A percentile compares a stretch with the other conserved stretches of the same genome.
These are phyloP conservation scores for Chlamydomonas asymmetrica DNA, from an alignment of 139 green algal species.

Conservation along the genomic window DNA sequence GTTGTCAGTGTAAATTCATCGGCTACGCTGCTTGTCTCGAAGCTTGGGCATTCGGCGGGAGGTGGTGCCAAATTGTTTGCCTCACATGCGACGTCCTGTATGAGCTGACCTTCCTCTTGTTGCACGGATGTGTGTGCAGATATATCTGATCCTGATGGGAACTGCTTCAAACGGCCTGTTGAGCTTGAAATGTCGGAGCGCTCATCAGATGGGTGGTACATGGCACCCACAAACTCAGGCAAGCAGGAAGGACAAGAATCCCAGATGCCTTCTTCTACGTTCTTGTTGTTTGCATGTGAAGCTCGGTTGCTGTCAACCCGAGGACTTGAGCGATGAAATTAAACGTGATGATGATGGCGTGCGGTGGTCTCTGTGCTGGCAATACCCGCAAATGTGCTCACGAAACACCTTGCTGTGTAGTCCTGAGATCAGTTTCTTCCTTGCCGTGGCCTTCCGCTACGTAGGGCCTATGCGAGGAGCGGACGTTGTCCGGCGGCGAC, in stretches of 20 bases:
- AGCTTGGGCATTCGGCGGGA: background rate
- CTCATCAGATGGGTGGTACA: constrained; percentile 23
- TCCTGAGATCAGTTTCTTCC: background rate
- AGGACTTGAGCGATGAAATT: background rate
- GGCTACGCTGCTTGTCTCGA: background rate
- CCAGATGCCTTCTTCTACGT: background rate
- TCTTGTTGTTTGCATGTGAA: background rate
- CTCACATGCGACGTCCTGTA: background rate
- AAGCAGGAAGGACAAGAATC: background rate
- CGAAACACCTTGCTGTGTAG: background rate
- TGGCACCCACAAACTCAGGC: constrained; percentile 13
- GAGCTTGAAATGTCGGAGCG: constrained; percentile 25
- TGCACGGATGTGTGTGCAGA: background rate
- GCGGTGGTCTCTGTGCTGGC: constrained; percentile 5
- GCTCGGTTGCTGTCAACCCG: background rate
- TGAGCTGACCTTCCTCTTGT: background rate
- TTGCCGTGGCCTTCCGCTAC: background rate
- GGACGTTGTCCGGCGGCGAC: constrained; percentile 7
- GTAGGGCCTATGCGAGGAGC: constrained; percentile 9
- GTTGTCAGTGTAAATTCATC: background rate
- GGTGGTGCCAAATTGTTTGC: background rate
- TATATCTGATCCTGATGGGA: constrained; percentile 15
- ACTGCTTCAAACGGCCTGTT: background rate
- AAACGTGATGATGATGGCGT: background rate
- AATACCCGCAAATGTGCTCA: background rate